Evolutionary conservation across 495 filamentous ascomycete species (phyloP).

Genomic region (Aspergillus affinis): DNA sequence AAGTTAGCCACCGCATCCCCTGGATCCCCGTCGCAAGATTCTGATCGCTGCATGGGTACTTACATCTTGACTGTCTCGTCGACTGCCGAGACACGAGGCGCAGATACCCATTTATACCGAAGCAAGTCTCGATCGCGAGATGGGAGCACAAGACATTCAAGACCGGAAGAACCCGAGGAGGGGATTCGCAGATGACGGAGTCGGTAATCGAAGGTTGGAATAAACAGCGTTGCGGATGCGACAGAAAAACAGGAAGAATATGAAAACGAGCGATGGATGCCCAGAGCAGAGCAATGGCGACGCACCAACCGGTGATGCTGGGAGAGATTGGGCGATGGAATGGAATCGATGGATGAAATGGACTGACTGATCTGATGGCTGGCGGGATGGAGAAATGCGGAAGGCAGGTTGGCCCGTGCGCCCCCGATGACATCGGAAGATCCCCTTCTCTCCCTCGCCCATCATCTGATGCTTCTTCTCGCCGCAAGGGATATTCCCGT

Average conservation of each 20-base stretch:
- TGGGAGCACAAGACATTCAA: slow-evolving; percentile 33
- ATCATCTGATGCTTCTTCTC: background rate
- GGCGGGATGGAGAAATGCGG: background rate
- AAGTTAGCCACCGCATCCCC: slow-evolving; percentile 24
- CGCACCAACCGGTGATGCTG: slow-evolving; percentile 18
- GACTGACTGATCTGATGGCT: too few species aligned
- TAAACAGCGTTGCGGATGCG: background rate
- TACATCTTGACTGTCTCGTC: slow-evolving; percentile 48
- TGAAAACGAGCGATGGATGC: slow-evolving; percentile 12
- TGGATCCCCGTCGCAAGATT: background rate
- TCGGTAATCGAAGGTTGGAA: background rate
- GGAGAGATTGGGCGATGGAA: background rate
- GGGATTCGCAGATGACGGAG: background rate
- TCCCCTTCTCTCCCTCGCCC: background rate
- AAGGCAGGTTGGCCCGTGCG: background rate
- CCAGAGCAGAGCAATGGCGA: background rate
- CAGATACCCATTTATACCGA: slow-evolving; percentile 49
- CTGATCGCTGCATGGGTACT: slow-evolving; percentile 15
- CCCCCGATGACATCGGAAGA: background rate
- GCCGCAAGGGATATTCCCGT: background rate
- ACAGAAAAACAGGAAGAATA: background rate
- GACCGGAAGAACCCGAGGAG: slow-evolving; percentile 5
- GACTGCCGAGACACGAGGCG: slow-evolving; percentile 51
- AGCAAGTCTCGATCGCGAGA: slow-evolving; percentile 17
- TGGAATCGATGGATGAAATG: background rate